Percentiles rank a stretch among this genome's conserved stretches.
phyloP scores from a whole-genome alignment of 2,329 filamentous ascomycete species.

The Aspergillus pseudotamarii region DNA sequence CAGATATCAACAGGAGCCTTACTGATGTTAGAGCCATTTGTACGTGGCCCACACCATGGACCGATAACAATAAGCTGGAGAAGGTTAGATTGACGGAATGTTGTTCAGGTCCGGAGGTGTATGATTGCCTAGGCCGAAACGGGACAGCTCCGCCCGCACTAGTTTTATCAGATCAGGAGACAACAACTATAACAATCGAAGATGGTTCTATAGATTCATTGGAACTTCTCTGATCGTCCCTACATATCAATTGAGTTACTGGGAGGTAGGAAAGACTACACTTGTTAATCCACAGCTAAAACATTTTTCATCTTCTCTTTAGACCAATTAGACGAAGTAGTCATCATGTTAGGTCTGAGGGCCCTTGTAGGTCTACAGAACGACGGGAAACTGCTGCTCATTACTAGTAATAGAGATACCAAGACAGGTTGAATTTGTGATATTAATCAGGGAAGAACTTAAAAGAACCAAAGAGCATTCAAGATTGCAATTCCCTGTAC shows the following conservation, averaged over 20 bases:
- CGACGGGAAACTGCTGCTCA: not conserved
- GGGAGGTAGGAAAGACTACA: too few relatives aligned
- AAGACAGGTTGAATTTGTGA: not conserved
- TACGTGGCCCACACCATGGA: conserved; percentile 37
- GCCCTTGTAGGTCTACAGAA: not conserved
- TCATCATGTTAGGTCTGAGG: not conserved
- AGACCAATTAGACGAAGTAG: not conserved
- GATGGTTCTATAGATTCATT: not conserved
- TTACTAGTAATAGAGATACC: not conserved
- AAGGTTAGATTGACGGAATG: conserved; percentile 8
- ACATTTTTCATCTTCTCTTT: not conserved
- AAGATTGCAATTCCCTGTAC: not conserved
- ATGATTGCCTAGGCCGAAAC: not conserved
- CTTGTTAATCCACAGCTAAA: not conserved
- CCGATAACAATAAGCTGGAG: conserved; percentile 19
- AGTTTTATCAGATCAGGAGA: not conserved
- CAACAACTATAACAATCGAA: too few relatives aligned
- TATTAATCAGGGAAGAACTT: not conserved
- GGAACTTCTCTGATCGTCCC: not conserved
- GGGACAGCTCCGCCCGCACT: conserved; percentile 2
- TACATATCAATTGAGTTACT: not conserved
- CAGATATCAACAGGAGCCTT: not conserved
- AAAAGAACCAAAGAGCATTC: not conserved
- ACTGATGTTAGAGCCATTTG: conserved; percentile 51
- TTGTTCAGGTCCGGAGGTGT: not conserved